Base-by-base conservation (phyloP, 805 yeast genomes). In the Zygoascus tannicola region DNA sequence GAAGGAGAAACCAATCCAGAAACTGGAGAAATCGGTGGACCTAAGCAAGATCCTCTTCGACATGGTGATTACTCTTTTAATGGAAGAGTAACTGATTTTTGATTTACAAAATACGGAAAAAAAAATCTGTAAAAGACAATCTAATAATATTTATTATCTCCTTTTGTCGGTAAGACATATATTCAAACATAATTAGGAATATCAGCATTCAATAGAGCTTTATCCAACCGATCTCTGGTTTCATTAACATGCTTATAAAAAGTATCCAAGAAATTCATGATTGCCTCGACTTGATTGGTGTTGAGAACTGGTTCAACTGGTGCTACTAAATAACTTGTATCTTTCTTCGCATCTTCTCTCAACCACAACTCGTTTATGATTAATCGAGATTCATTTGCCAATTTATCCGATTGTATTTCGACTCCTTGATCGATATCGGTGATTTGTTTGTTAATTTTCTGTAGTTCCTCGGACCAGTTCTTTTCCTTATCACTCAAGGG, bases 21-120 rank as follows among this genome's bases (percentile, higher is more conserved):
- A 41, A 92, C 98, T 0, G 98, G 98, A 2, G 98, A 92, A 64
- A 71, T 81, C 19, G 95, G 95, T 39, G 98, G 98, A 0, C 98
- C 98, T 21, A 92, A 92, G 58, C 97, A 92, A 62, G 97, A 92
- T 58, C 98, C 98, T 0, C 70, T 86, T 50, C 77, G 79, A 55
- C 90, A 85, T 55, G 87, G 87, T 15, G 97, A 88, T 56, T 92
- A 94, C 76, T 81, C 96, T 5, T 92, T 81, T 63, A 90, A 92
- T 58, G 98, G 98, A 0, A 76, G 97, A 59, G 96, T 86, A 23
- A 90, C 97, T 1, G 98, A 92, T 61, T 92, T 92, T 57, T 92
- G 64, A 46, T 33, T n/a, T 7, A 26, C 30, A 26, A 26, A 26
- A 26, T 26, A 7, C n/a, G n/a, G n/a, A n/a, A n/a, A n/a, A n/a